A percentile compares a stretch with the other conserved stretches of the same genome.
phyloP scores from a whole-genome alignment of 306 rosid genomes.

The Arachis hypogaea region DNA sequence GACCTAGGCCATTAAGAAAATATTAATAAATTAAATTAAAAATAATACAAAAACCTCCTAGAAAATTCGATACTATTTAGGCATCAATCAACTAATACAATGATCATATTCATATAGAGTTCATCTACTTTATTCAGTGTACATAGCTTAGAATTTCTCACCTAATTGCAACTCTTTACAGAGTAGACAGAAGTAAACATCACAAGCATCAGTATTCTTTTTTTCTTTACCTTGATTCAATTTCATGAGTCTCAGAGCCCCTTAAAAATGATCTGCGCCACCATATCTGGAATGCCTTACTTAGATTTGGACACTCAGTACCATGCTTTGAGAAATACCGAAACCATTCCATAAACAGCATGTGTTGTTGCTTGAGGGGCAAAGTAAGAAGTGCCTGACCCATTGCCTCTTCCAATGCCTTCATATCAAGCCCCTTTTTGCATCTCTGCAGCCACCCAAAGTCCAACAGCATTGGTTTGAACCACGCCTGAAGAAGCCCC shows the following conservation, averaged over 20 bases:
- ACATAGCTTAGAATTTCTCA: slow-evolving; percentile 45
- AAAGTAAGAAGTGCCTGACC: slow-evolving; percentile 85
- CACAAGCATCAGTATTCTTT: background rate
- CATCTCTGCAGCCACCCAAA: slow-evolving; percentile 90
- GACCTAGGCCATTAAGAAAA: background rate
- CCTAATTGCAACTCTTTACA: slow-evolving; percentile 49
- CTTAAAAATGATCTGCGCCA: slow-evolving; percentile 82
- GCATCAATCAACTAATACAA: slow-evolving; percentile 40
- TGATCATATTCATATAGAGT: slow-evolving; percentile 31
- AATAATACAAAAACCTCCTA: background rate
- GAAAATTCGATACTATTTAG: slow-evolving; percentile 40
- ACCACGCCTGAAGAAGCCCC: slow-evolving; percentile 71
- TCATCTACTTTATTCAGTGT: slow-evolving; percentile 58
- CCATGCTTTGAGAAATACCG: slow-evolving; percentile 72
- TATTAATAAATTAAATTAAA: background rate
- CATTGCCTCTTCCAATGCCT: slow-evolving; percentile 75
- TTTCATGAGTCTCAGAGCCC: slow-evolving; percentile 64
- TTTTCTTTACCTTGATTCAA: slow-evolving; percentile 70
- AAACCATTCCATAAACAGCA: slow-evolving; percentile 87
- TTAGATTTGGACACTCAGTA: slow-evolving; percentile 80
- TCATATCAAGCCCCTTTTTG: slow-evolving; percentile 77
- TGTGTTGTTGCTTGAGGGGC: slow-evolving; percentile 72
- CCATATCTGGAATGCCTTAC: slow-evolving; percentile 90
- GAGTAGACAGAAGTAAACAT: slow-evolving; percentile 30
- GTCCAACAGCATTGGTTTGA: slow-evolving; percentile 73